Base-by-base conservation (phyloP, 1,139 yeast species). In the Arxiozyma telluris region DNA sequence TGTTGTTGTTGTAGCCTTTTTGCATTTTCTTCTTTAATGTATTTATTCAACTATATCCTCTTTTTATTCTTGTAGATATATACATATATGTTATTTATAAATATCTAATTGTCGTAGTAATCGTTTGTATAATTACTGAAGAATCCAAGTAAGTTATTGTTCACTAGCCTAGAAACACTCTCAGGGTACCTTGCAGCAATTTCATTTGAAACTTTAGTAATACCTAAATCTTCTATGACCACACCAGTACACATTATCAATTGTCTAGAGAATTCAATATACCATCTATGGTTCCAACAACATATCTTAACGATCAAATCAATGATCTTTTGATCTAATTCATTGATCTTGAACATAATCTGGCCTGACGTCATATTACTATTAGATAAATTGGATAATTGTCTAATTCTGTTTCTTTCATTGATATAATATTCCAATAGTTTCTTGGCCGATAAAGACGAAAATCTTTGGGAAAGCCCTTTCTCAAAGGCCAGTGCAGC, bases 231-330 rank as follows among this genome's bases (percentile, higher is more conserved):
- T 34, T 82, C 81, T 38, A 88, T 83, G 57, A 88, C 74, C 53
- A 77, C 80, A 45, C 81, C 74, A 55, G 90, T 71, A 1, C 82
- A 75, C 41, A 73, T 70, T 22, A 84, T 68, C 54, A 89, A 74
- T 50, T 76, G 75, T 30, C 94, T 88, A 11, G 95, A 84, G 64
- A 90, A 91, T 61, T 91, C 96, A 59, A 83, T 80, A 71, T 93
- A 94, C 98, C 98, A 94, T 67, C 98, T 82, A 71, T 90, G 98
- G 67, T 90, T 87, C 97, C 98, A 93, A 22, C 95, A 96, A 42
- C 86, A 74, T 55, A 93, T 74, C 63, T 85, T 86, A 50, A 90
- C 88, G 56, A 84, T 73, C 45, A 87, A 74, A 58, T 86, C 93
- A 60, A 90, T 74, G 22, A 87, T 81, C 58, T 78, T 76, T 53